Evolutionary conservation across 768 basidiomycete genomes (phyloP), one percentile per base, ranked within the genome.

Genomic region (Cyathus striatus): DNA sequence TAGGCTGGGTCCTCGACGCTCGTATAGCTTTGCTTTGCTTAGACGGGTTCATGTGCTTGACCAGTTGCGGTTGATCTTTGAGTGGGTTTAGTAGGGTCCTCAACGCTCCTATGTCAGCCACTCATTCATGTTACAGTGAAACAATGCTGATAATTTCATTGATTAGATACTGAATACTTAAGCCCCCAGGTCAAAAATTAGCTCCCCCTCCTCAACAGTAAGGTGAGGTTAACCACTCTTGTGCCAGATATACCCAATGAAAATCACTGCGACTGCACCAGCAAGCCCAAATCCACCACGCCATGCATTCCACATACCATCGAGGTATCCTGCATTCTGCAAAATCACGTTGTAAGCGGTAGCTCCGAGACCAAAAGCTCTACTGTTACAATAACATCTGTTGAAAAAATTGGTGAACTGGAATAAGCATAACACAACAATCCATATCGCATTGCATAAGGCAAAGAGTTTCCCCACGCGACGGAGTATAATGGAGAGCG

Each of bases 321-420:
- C 23, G 5, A 66, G 14, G 34, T 65, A 65, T 4, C 30, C 39
- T 1, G 6, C 0, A 5, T 41, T 33, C 5, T 51, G 25, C 2
- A 20, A n/a, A 2, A 70, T 54, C 13, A 70, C 52, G 9, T 53
- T 24, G 40, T 56, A 70, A 1, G 63, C 62, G 1, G 18, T 24
- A 0, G 23, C 1, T 1, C 62, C 61, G 4, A 49, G 48, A 5
- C 58, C 57, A 4, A 64, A 40, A n/a, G 57, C 57, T 41, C 55
- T 58, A 47, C 59, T 55, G 27, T 65, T 60, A 46, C 63, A 66
- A 18, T 59, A 66, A 33, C 63, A 66, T 5, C 55, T 45, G 33
- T 62, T 49, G 14, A 57, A 61, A 30, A 62, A 54, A 6, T 48
- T 58, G 25, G 49, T 54, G 44, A 64, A 62, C 40, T 64, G 60